Base-by-base conservation (phyloP, 441 rosid species). In the Pelargonium fulgidum region DNA sequence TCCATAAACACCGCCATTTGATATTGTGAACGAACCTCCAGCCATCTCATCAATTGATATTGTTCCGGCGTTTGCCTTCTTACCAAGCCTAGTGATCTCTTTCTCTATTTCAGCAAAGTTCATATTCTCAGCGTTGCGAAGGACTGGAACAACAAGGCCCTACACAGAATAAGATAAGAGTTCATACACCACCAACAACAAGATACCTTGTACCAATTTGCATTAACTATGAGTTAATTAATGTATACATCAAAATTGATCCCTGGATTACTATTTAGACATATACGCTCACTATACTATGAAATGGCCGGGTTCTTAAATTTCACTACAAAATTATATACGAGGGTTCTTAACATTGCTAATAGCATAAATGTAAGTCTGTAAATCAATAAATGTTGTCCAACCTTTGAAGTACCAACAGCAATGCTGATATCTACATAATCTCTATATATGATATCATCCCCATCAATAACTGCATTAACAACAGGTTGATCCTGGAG, bases 1-100 rank as follows among this genome's bases (percentile, higher is more conserved):
- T 75, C 98, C 98, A 63, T 93, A 93, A 67, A 93, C 97, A 72
- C 98, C 98, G 68, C 98, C 98, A 50, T 93, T 93, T 5, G 98
- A 93, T 78, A 93, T 84, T 2, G 97, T 93, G 82, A 93, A 91
- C 39, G 98, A 84, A 63, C 98, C 98, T 72, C 98, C 97, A 13
- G 99, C 97, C 97, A 93, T 93, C 77, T 93, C 96, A 71, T 93
- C 99, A 36, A 93, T 91, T 72, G 96, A 93, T 68, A 91, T 84
- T 19, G 93, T 81, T 70, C 99, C 97, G 77, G 88, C 96, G 75
- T 64, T 88, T 72, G 99, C 99, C 77, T 91, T 91, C 86, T 88
- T 93, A 9, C 97, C 97, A 66, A 91, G 95, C 50, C 84, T 78
- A 77, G 91, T 93, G 71, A 91, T 91, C 59, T 78, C 89, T 80